phyloP scores from a whole-genome alignment of 129 eudicot species.

The Helianthus annuus region HanXRQr2.0-SUNRISE NC_035439.2:114103553-114104052 shows the following conservation, averaged over 20 bases:
- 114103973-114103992: conserved; percentile 22
- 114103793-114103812: conserved; percentile 24
- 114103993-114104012: background rate
- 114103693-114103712: conserved; percentile 23
- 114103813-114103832: conserved; percentile 27
- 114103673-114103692: conserved; percentile 17
- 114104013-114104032: conserved; percentile 16
- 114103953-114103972: conserved; percentile 27
- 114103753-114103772: conserved; percentile 20
- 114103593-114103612: too few relatives aligned
- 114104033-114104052: background rate
- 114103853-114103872: conserved; percentile 21
- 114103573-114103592: background rate
- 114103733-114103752: conserved; percentile 17
- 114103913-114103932: conserved; percentile 21
- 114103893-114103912: conserved; percentile 24
- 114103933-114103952: conserved; percentile 30
- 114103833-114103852: conserved; percentile 28
- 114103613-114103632: background rate
- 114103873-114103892: conserved; percentile 25
- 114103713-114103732: conserved; percentile 22
- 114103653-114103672: conserved; percentile 19
- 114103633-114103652: conserved; percentile 8
- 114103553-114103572: too few relatives aligned
- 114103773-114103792: conserved; percentile 23